A percentile compares a stretch with the other conserved stretches of the same genome.
Conservation (phyloP, 2,329 filamentous ascomycete species). For the Aspergillus hortae region DNA sequence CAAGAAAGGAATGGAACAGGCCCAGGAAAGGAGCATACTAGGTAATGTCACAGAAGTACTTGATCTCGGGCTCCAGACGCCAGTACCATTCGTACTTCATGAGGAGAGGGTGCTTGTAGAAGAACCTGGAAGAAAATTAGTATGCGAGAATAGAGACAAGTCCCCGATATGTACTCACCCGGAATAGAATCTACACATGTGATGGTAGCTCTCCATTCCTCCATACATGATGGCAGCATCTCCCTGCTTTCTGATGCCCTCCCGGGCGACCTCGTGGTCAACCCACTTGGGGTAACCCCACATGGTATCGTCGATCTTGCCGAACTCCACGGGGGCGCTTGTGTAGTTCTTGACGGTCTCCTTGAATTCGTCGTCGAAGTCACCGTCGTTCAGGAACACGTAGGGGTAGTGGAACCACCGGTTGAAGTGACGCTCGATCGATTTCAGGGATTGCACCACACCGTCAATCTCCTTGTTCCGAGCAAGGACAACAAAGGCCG, state of each 20-base stretch:
- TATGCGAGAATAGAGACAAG: neutral
- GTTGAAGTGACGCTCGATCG: conserved; percentile 98
- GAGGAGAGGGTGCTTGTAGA: conserved; percentile 93
- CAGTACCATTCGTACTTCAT: conserved; percentile 99
- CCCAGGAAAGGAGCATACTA: conserved; percentile 60
- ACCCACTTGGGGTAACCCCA: conserved; percentile 99
- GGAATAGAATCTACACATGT: conserved; percentile 99
- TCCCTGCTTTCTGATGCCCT: conserved; percentile 94
- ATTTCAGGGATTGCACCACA: conserved; percentile 94
- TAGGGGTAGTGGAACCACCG: conserved; percentile 98
- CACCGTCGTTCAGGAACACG: conserved; percentile 95
- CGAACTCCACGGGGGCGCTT: conserved; percentile 84
- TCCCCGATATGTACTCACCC: conserved; percentile 59
- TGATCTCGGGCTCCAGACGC: conserved; percentile 98
- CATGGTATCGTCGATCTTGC: conserved; percentile 83
- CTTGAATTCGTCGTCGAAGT: conserved; percentile 94
- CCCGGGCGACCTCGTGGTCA: conserved; percentile 86
- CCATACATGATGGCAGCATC: conserved; percentile 99
- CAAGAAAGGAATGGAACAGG: conserved; percentile 3
- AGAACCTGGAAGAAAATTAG: conserved; percentile 59
- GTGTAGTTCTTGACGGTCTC: conserved; percentile 85
- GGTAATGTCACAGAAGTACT: conserved; percentile 99
- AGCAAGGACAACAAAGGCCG: conserved; percentile 91
- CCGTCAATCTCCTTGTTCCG: conserved; percentile 95
- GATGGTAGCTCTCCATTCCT: conserved; percentile 96